phyloP scores from a whole-genome alignment of 1,284 basidiomycete species.

The Microbotryum violaceum region DNA sequence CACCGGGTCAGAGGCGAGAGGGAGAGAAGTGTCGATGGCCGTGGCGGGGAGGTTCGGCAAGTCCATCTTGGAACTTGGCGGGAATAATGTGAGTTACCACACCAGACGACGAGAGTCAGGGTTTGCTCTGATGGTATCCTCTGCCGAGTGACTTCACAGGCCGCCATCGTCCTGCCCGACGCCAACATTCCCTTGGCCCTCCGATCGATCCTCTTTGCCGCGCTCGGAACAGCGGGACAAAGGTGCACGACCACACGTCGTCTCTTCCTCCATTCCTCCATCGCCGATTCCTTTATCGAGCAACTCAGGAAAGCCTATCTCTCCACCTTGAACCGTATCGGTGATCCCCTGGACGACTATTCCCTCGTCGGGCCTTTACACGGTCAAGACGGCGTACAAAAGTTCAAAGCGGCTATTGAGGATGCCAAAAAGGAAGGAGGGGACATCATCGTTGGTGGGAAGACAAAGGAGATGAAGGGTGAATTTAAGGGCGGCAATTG shows the following conservation, averaged over 20 bases:
- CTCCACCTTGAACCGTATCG: constrained; percentile 53
- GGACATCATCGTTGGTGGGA: constrained; percentile 66
- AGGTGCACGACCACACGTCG: constrained; percentile 88
- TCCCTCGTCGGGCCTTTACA: constrained; percentile 86
- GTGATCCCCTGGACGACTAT: constrained; percentile 64
- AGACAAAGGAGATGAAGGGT: constrained; percentile 45
- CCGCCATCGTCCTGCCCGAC: constrained; percentile 84
- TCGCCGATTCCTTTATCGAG: constrained; percentile 67
- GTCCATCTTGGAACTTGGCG: constrained; percentile 71
- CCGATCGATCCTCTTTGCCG: constrained; percentile 83
- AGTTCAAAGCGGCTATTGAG: constrained; percentile 58
- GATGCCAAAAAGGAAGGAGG: constrained; percentile 61
- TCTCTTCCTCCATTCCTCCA: constrained; percentile 72
- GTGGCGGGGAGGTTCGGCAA: constrained; percentile 78
- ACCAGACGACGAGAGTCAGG: constrained; percentile 44
- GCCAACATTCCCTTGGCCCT: constrained; percentile 83
- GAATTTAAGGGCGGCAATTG: constrained; percentile 64
- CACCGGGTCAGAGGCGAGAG: constrained; percentile 83
- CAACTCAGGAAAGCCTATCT: constrained; percentile 65
- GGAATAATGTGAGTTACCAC: constrained; percentile 57
- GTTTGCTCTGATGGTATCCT: no score
- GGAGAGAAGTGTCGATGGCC: constrained; percentile 68
- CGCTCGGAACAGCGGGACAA: constrained; percentile 89
- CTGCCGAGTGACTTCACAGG: constrained; percentile 36
- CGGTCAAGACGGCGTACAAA: constrained; percentile 56